A percentile compares a stretch with the other conserved stretches of the same genome.
These are phyloP conservation scores for Ophiocordyceps polyrhachis-furcata DNA, from an alignment of 2,329 filamentous ascomycete genomes.

Conservation along the genomic window DNA sequence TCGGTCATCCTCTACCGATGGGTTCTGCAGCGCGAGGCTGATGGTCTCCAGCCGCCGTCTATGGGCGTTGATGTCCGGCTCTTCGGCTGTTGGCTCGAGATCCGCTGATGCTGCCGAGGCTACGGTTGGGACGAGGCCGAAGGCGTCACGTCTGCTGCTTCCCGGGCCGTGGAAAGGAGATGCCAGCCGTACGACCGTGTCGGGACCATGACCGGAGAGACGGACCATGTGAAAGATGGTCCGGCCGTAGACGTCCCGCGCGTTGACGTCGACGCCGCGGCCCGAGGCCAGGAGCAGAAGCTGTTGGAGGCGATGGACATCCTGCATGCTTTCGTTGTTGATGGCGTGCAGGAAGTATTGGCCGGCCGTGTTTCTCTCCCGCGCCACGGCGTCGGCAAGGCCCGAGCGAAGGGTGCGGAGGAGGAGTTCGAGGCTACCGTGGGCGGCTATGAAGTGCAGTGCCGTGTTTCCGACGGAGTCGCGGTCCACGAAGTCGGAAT, in stretches of 20 bases:
- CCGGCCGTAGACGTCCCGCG: conserved; percentile 30
- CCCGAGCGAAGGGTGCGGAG: conserved; percentile 8
- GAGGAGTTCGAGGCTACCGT: conserved; percentile 11
- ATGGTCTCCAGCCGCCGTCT: conserved; percentile 8
- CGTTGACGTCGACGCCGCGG: conserved; percentile 13
- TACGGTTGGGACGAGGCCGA: conserved; percentile 11
- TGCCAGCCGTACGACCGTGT: conserved; percentile 13
- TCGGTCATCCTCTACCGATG: conserved; percentile 12
- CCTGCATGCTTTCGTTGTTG: conserved; percentile 14
- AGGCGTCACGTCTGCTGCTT: conserved; percentile 28
- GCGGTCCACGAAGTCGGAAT: conserved; percentile 3
- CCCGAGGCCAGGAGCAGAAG: conserved; percentile 8
- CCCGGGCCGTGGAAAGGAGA: conserved; percentile 12
- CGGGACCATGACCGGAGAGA: conserved; percentile 7
- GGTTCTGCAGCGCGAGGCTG: conserved; percentile 4
- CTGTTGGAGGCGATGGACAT: conserved; percentile 9
- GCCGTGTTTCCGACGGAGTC: conserved; percentile 30
- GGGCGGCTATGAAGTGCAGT: conserved; percentile 26
- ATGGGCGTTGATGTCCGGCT: neutral
- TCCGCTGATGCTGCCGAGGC: conserved; percentile 1
- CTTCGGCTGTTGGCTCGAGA: neutral
- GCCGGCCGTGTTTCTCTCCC: conserved; percentile 20
- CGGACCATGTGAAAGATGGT: conserved; percentile 29
- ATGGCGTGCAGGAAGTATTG: conserved; percentile 32
- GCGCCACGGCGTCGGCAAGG: conserved; percentile 6